These are phyloP conservation scores for Trypanosoma lewisi DNA, from an alignment of 208 protist genomes.

Conservation along the genomic window DNA sequence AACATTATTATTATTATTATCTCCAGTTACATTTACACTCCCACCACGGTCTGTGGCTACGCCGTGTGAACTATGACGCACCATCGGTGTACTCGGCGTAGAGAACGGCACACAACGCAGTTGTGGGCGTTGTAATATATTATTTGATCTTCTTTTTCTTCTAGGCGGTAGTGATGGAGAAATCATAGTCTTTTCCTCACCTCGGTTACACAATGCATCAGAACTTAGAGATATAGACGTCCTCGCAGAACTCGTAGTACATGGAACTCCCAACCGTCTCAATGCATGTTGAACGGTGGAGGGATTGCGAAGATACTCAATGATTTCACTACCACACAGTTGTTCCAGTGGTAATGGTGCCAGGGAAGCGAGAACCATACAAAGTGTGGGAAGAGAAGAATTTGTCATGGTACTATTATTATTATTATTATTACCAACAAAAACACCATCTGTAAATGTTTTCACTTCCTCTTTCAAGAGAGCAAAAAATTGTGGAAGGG, in stretches of 20 bases:
- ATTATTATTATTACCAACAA: background rate
- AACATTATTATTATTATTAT: background rate
- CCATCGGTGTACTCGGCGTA: background rate
- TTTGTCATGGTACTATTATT: background rate
- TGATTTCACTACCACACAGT: conserved; percentile 30
- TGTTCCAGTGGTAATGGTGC: conserved; percentile 34
- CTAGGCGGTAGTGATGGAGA: background rate
- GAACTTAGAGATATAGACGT: background rate
- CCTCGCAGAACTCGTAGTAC: background rate
- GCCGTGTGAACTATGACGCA: too few species aligned
- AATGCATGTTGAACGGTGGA: conserved; percentile 38
- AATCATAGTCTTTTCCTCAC: background rate
- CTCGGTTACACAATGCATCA: background rate
- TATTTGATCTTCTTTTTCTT: background rate
- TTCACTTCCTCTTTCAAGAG: conserved; percentile 13
- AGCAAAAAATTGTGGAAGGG: conserved; percentile 9
- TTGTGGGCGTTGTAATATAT: background rate
- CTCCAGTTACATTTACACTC: background rate
- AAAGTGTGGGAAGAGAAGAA: conserved; percentile 40
- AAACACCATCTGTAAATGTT: background rate
- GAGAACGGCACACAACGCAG: background rate
- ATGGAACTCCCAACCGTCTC: background rate
- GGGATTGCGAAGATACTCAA: conserved; percentile 53
- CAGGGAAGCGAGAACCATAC: conserved; percentile 47
- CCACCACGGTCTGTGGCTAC: background rate